Evolutionary conservation across 441 rosid species (phyloP).

Genomic region (Arabidopsis hybrid): DNA sequence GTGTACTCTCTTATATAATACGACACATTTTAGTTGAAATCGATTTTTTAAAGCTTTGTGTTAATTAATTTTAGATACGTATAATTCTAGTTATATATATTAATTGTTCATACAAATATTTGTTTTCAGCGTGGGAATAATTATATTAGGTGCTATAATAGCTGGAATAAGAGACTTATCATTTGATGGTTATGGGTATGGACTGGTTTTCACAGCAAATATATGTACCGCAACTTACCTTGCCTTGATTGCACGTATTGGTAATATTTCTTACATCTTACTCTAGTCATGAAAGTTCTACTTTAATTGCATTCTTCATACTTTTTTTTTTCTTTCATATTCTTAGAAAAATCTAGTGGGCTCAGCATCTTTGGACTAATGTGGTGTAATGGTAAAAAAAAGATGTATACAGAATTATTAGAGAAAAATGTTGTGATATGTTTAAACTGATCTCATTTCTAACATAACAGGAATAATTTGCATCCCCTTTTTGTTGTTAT

Average conservation of each 20-base stretch:
- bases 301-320: neutral
- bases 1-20: too few species aligned
- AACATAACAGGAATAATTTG: slow-evolving; percentile 32
- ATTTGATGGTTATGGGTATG: slow-evolving; percentile 68
- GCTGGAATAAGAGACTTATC: slow-evolving; percentile 76
- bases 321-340: neutral
- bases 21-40: too few species aligned
- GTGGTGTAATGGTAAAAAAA: slow-evolving; percentile 37
- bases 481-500: slow-evolving; percentile 49
- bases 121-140: slow-evolving; percentile 60
- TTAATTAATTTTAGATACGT: neutral
- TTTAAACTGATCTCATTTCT: neutral
- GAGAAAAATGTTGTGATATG: neutral
- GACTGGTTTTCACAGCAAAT: slow-evolving; percentile 64
- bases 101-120: neutral
- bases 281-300: neutral
- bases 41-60: too few species aligned
- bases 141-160: slow-evolving; percentile 60
- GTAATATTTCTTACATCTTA: slow-evolving; percentile 41
- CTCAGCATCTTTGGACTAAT: slow-evolving; percentile 36
- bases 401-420: neutral
- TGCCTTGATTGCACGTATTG: slow-evolving; percentile 60
- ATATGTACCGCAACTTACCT: slow-evolving; percentile 67
- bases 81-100: neutral
- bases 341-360: slow-evolving; percentile 29